Conservation (phyloP, 345 rosid genomes). For the Euphorbia pulcherrima region DNA sequence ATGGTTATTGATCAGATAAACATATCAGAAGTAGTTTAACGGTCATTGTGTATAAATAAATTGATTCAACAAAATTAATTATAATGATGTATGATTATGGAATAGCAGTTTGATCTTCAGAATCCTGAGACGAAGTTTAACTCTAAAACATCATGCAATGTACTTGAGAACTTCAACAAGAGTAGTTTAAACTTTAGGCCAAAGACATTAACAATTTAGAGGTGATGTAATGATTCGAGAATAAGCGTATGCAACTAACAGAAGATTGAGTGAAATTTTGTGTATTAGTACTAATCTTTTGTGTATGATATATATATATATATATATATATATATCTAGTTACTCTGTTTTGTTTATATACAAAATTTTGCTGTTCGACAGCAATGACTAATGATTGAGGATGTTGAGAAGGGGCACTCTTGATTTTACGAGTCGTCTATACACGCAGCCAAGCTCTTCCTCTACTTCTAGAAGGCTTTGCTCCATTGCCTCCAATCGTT, state of each 20-base stretch:
- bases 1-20: too few species aligned
- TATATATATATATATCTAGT: neutral
- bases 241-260: too few species aligned
- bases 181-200: too few species aligned
- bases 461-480: constrained; percentile 4
- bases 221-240: too few species aligned
- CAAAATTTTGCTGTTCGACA: neutral
- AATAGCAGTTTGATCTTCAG: too few species aligned
- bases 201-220: too few species aligned
- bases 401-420: constrained; percentile 15
- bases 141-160: neutral
- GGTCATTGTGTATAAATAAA: too few species aligned
- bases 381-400: neutral
- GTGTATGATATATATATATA: neutral
- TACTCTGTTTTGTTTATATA: neutral
- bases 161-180: neutral
- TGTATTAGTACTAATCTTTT: neutral
- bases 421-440: constrained; percentile 9
- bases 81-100: too few species aligned
- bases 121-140: neutral
- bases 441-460: constrained; percentile 7
- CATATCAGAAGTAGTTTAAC: too few species aligned
- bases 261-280: neutral
- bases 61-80: too few species aligned
- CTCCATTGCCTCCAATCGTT: constrained; percentile 12